phyloP scores from a whole-genome alignment of 108 stramenopile genomes.

The Cylindrotheca fusiformis region DNA sequence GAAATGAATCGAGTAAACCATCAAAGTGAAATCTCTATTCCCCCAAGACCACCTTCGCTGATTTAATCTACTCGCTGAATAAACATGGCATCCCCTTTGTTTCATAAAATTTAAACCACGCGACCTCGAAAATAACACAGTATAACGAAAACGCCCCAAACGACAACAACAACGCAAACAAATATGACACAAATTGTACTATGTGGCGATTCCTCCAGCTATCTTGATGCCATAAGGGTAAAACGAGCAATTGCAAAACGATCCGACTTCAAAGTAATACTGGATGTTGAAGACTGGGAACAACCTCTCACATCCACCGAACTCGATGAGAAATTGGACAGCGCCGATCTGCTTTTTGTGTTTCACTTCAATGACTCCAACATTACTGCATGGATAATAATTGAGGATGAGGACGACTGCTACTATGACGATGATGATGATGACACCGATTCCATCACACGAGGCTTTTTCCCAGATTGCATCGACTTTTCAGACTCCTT shows the following conservation, averaged over 20 bases:
- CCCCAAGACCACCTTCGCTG: not conserved
- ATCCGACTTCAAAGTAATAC: not conserved
- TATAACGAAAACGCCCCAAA: too few species aligned
- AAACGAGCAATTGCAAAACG: not conserved
- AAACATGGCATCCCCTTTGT: not conserved
- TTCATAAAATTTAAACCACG: not conserved
- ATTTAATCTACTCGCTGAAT: not conserved
- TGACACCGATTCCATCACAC: not conserved
- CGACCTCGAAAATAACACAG: too few species aligned
- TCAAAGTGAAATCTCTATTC: not conserved
- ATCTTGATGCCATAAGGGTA: not conserved
- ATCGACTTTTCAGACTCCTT: constrained; percentile 1
- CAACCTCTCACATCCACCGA: too few species aligned
- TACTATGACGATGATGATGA: not conserved
- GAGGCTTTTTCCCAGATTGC: not conserved
- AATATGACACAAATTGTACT: not conserved
- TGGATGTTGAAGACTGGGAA: not conserved
- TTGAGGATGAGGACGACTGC: not conserved
- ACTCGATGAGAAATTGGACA: not conserved
- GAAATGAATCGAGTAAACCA: too few species aligned
- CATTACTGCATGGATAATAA: not conserved
- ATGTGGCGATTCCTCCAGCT: not conserved
- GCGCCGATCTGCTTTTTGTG: not conserved
- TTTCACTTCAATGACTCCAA: not conserved
- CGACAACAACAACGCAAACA: not conserved